A percentile compares a stretch with the other conserved stretches of the same genome.
These are phyloP conservation scores for Echria macrotheca DNA, from an alignment of 495 filamentous ascomycete species.

Conservation along the genomic window DNA sequence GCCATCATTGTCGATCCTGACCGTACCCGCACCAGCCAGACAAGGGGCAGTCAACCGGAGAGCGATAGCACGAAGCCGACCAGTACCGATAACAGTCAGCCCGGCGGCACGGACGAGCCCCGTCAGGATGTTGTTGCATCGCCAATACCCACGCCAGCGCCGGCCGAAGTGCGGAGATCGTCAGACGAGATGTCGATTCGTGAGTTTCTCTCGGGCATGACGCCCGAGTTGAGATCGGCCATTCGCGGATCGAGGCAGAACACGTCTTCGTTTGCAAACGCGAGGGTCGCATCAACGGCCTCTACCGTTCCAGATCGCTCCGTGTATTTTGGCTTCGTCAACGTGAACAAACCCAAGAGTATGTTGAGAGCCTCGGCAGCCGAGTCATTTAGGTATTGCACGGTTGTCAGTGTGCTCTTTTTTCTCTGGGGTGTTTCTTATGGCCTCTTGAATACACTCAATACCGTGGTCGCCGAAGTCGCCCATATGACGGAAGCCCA, in stretches of 20 bases:
- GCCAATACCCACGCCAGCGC: neutral
- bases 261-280: neutral
- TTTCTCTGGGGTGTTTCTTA: conserved; percentile 88
- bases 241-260: neutral
- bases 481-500: conserved; percentile 30
- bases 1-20: conserved; percentile 54
- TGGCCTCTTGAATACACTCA: conserved; percentile 63
- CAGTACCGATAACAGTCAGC: conserved; percentile 8
- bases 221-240: neutral
- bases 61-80: conserved; percentile 2
- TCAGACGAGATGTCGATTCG: conserved; percentile 22
- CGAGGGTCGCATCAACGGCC: neutral
- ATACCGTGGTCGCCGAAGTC: conserved; percentile 47
- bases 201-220: conserved; percentile 18
- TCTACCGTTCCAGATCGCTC: conserved; percentile 9
- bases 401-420: conserved; percentile 70
- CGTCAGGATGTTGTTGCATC: neutral
- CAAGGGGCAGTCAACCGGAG: neutral
- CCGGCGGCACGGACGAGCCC: neutral
- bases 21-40: conserved; percentile 24
- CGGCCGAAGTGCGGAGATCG: neutral
- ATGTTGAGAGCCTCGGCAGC: conserved; percentile 55
- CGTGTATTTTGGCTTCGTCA: conserved; percentile 75
- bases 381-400: conserved; percentile 47
- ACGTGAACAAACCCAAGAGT: conserved; percentile 69